Conservation (phyloP, 371 early-diverging fungal genomes). For the Actinomortierella ambigua region DNA sequence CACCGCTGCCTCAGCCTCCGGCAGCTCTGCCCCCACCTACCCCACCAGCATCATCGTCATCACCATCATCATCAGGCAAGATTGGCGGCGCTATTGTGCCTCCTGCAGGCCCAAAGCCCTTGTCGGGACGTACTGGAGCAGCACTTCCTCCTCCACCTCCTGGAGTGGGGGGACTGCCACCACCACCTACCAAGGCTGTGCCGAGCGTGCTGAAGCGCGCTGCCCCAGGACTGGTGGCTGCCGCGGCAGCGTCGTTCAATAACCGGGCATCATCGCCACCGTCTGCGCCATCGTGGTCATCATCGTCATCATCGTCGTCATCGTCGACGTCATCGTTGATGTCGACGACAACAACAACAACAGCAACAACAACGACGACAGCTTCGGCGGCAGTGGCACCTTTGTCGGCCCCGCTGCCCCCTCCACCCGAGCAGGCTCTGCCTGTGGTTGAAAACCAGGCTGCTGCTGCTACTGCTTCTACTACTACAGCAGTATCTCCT, state of each 20-base stretch:
- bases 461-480: neutral
- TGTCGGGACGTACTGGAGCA: too few species aligned
- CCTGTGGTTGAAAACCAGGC: neutral
- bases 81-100: constrained; percentile 15
- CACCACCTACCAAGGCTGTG: constrained; percentile 18
- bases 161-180: constrained; percentile 10
- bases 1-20: constrained; percentile 29
- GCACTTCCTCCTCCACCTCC: constrained; percentile 5
- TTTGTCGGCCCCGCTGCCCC: neutral
- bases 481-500: neutral
- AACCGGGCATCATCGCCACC: too few species aligned
- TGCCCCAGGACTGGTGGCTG: constrained; percentile 9
- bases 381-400: too few species aligned
- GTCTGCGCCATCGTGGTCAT: too few species aligned
- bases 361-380: too few species aligned
- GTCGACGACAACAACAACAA: too few species aligned
- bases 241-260: too few species aligned
- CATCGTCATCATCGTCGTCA: too few species aligned
- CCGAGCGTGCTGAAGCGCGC: constrained; percentile 36
- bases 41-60: constrained; percentile 10
- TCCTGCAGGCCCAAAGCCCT: constrained; percentile 20
- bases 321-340: too few species aligned
- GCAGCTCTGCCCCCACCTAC: constrained; percentile 17
- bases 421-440: neutral
- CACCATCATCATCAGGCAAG: constrained; percentile 18